These are phyloP conservation scores for Firmiana major DNA, from an alignment of 345 rosid species.

Conservation along the genomic window DNA sequence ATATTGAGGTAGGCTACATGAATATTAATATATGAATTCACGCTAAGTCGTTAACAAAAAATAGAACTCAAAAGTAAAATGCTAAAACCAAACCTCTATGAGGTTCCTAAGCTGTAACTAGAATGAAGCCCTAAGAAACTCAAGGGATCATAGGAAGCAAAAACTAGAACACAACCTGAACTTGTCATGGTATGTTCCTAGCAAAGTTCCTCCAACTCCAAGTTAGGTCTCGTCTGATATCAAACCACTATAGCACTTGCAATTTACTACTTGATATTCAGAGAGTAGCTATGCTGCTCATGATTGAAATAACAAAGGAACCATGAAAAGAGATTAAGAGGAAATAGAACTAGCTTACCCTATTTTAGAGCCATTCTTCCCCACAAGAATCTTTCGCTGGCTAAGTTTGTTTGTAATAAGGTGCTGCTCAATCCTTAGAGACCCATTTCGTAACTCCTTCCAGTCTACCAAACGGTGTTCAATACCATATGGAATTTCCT, in stretches of 20 bases:
- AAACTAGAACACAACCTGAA: not conserved
- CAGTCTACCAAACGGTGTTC: constrained; percentile 86
- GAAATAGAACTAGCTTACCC: constrained; percentile 46
- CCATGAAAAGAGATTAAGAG: not conserved
- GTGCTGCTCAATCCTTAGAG: constrained; percentile 88
- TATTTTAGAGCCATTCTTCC: constrained; percentile 78
- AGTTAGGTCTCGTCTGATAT: too few relatives aligned
- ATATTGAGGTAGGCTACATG: too few relatives aligned
- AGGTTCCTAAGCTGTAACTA: not conserved
- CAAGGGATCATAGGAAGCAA: not conserved
- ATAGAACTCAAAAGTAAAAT: not conserved
- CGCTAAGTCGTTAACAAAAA: too few relatives aligned
- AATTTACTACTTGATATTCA: not conserved
- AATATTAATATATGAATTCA: too few relatives aligned
- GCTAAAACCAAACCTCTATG: not conserved
- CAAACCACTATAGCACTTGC: too few relatives aligned
- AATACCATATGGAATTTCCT: constrained; percentile 82
- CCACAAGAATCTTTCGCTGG: constrained; percentile 92
- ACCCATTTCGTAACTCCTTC: constrained; percentile 81
- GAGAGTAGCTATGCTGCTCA: not conserved
- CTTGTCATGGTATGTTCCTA: not conserved
- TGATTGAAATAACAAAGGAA: not conserved
- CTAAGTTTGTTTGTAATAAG: constrained; percentile 64
- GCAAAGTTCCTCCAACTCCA: not conserved
- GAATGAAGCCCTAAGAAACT: not conserved